phyloP scores from a whole-genome alignment of 768 basidiomycete genomes.

The Gloeopeniophorella convolvens region DNA sequence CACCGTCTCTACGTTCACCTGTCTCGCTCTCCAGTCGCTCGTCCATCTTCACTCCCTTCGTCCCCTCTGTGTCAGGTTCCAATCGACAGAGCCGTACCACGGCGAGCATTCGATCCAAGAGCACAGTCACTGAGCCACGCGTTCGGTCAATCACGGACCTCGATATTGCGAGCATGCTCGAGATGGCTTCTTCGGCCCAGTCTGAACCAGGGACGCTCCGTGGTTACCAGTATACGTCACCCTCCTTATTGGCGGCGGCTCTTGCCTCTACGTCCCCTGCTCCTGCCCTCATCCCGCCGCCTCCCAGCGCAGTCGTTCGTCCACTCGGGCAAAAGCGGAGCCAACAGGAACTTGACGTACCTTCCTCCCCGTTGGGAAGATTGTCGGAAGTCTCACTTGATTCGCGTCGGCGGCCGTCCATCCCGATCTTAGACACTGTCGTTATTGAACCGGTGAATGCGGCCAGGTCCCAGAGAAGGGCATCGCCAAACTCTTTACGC shows the following conservation, averaged over 20 bases:
- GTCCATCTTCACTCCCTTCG: conserved; percentile 5
- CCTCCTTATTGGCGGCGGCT: neutral
- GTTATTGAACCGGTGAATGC: neutral
- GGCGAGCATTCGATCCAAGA: neutral
- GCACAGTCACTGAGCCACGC: neutral
- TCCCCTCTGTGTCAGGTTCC: neutral
- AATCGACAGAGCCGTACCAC: neutral
- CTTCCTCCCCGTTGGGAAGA: conserved; percentile 1
- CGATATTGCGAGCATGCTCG: conserved; percentile 20
- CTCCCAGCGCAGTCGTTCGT: neutral
- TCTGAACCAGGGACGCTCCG: conserved; percentile 1
- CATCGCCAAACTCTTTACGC: neutral
- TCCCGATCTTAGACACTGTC: neutral
- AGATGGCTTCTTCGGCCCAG: conserved; percentile 3
- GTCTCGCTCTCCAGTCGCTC: neutral
- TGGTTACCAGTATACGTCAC: neutral
- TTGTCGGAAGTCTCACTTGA: conserved; percentile 4
- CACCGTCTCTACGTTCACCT: neutral
- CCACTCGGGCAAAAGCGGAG: neutral
- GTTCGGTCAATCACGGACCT: conserved; percentile 6
- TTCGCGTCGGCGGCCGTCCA: neutral
- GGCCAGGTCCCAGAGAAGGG: neutral
- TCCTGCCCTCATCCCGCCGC: neutral
- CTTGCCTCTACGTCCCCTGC: neutral
- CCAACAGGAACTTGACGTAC: conserved; percentile 11